Percentiles rank a stretch among this genome's conserved stretches.
Evolutionary conservation across 2,329 filamentous ascomycete genomes (phyloP).

Genomic region (Apiospora arundinis): DNA sequence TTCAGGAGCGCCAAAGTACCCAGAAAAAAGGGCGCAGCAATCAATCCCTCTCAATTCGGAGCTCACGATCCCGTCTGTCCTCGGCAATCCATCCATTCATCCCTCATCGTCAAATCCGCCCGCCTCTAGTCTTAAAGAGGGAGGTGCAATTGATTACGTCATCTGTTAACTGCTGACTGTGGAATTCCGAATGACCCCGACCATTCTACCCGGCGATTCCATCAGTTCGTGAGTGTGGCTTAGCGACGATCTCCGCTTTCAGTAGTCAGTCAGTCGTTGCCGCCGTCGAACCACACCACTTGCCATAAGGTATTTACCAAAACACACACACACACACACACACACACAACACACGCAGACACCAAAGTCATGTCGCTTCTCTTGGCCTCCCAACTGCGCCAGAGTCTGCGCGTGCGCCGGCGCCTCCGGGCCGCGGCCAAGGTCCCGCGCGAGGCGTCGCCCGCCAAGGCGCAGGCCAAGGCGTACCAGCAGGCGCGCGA

Average conservation of each 20-base stretch:
- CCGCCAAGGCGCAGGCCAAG: neutral
- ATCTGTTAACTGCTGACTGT: neutral
- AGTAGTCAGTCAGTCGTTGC: no score
- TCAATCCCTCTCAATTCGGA: neutral
- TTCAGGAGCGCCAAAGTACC: neutral
- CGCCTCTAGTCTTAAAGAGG: neutral
- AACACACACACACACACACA: no score
- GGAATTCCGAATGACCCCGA: neutral
- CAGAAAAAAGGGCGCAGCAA: neutral
- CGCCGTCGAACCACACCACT: neutral
- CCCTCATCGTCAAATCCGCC: neutral
- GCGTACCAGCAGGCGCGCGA: neutral
- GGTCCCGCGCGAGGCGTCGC: neutral
- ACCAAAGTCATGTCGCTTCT: no score
- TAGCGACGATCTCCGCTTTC: neutral
- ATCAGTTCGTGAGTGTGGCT: neutral
- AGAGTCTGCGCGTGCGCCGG: neutral
- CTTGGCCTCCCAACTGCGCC: neutral
- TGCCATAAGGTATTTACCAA: neutral
- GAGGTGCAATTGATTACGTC: neutral
- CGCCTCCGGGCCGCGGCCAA: neutral
- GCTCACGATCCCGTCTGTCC: no score
- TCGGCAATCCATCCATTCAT: neutral
- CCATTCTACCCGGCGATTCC: neutral
- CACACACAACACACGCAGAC: no score